Percentiles rank a stretch among this genome's conserved stretches.
Conservation (phyloP, 1,139 yeast species). For the Sugiyamaella japonica region DNA sequence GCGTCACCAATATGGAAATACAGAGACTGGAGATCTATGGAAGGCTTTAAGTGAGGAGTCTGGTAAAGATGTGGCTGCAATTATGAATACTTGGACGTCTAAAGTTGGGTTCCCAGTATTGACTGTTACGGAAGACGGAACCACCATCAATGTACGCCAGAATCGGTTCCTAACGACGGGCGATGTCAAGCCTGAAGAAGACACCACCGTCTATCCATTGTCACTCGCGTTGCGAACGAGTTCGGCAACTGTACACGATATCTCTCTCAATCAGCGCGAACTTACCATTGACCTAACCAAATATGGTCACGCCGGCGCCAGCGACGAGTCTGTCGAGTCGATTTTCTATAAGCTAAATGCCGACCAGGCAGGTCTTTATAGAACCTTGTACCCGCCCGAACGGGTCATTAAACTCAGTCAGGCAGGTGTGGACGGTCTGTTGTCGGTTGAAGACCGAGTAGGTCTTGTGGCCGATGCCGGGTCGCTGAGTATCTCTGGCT, state of each 20-base stretch:
- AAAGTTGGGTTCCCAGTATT: conserved; percentile 84
- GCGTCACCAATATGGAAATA: conserved; percentile 71
- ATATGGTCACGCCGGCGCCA: conserved; percentile 33
- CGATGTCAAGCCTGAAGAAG: conserved; percentile 69
- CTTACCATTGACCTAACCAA: conserved; percentile 44
- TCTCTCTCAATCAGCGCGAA: conserved; percentile 58
- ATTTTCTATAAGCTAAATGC: conserved; percentile 78
- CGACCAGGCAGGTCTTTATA: conserved; percentile 79
- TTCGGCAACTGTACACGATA: conserved; percentile 61
- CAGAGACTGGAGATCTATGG: conserved; percentile 82
- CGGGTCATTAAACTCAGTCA: conserved; percentile 74
- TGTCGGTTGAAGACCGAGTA: conserved; percentile 80
- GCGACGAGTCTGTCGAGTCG: conserved; percentile 26
- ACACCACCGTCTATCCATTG: conserved; percentile 74
- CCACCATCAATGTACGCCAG: conserved; percentile 57
- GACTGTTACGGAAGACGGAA: conserved; percentile 52
- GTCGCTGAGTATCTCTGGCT: conserved; percentile 71
- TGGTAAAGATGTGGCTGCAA: conserved; percentile 67
- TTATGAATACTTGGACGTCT: conserved; percentile 82
- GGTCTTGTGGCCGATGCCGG: conserved; percentile 84
- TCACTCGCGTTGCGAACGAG: conserved; percentile 75
- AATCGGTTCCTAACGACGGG: conserved; percentile 78
- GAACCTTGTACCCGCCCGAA: conserved; percentile 72
- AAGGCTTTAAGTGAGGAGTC: conserved; percentile 67
- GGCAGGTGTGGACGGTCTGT: conserved; percentile 63